These are phyloP conservation scores for Diaporthe citriasiana DNA, from an alignment of 2,329 filamentous ascomycete genomes.

Conservation along the genomic window DNA sequence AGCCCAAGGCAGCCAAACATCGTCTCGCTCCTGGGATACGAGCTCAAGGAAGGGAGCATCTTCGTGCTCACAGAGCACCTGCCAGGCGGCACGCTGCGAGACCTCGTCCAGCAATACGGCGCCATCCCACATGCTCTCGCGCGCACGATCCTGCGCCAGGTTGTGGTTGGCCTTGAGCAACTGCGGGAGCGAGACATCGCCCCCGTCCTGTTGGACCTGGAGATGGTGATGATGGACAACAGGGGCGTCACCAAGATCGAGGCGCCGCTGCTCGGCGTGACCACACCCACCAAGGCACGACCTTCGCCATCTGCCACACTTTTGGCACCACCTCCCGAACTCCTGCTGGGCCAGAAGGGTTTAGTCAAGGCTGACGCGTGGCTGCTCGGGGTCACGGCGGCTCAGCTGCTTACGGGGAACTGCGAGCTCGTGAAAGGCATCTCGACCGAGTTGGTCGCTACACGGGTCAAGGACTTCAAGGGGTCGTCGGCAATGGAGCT, in stretches of 20 bases:
- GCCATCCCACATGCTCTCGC: constrained; percentile 10
- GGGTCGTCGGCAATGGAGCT: constrained; percentile 13
- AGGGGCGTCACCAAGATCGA: constrained; percentile 26
- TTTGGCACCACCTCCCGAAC: constrained; percentile 19
- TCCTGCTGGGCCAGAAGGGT: background rate
- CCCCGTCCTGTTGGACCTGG: background rate
- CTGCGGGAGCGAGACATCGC: constrained; percentile 3
- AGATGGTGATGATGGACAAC: constrained; percentile 13
- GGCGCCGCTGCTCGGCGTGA: constrained; percentile 28
- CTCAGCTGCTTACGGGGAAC: constrained; percentile 18
- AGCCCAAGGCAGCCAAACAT: constrained; percentile 14
- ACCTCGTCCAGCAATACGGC: constrained; percentile 10
- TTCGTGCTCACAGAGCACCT: constrained; percentile 11
- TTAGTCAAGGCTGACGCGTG: constrained; percentile 30
- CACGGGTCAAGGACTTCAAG: background rate
- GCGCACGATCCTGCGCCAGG: constrained; percentile 17
- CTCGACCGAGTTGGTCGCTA: background rate
- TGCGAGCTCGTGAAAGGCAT: background rate
- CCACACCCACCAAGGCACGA: background rate
- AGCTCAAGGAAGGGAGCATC: constrained; percentile 7
- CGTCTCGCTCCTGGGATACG: constrained; percentile 21
- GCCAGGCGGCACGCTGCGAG: constrained; percentile 24
- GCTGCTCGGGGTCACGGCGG: constrained; percentile 35
- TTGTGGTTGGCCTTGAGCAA: constrained; percentile 16
- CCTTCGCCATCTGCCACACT: too few relatives aligned